Base-by-base conservation (phyloP, 176 grass and related monocot genomes). In the Carex scoparia region DNA sequence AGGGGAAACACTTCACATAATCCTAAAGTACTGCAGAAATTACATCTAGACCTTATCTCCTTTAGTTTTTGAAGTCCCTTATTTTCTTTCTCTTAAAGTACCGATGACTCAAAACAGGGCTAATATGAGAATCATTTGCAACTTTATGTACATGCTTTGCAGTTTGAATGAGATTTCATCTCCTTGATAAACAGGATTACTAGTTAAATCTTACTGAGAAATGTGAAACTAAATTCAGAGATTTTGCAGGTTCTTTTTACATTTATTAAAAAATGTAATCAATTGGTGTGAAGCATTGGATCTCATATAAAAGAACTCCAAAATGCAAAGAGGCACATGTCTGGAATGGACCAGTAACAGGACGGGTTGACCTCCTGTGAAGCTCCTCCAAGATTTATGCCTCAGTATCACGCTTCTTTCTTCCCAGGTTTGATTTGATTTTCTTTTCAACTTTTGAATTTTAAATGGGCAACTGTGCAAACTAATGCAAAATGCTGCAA, bases 291-390 rank as follows among this genome's bases (percentile, higher is more conserved):
- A 98, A 94, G 96, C 96, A 98, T 94, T 98, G 96, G 96, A 98
- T 98, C 91, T 88, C 96, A 92, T 87, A 28, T 79, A 72, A 35
- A 76, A 74, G 88, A 94, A 92, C 91, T 98, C 93, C 96, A 98
- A 94, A 95, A 98, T 98, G 96, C 88, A 4, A 86, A 85, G 86
- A 88, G 87, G 84, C 77, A 78, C 32, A 2, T 83, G 38, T 84
- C 86, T 95, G 91, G 91, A 94, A 78, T 92, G 96, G 93, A 95
- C 93, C 81, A 98, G 93, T 98, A 95, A 30, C 91, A 87, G 96
- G 93, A 90, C 88, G 93, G 96, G 96, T 72, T 86, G 87, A 98
- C 96, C 91, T 88, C 91, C 90, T 98, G 93, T 79, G 93, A 98
- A 98, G 96, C 93, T 98, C 96, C 93, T 79, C 91, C 91, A 94